Conservation (phyloP, 73 alveolate species). For the Urostyla sp. region DNA sequence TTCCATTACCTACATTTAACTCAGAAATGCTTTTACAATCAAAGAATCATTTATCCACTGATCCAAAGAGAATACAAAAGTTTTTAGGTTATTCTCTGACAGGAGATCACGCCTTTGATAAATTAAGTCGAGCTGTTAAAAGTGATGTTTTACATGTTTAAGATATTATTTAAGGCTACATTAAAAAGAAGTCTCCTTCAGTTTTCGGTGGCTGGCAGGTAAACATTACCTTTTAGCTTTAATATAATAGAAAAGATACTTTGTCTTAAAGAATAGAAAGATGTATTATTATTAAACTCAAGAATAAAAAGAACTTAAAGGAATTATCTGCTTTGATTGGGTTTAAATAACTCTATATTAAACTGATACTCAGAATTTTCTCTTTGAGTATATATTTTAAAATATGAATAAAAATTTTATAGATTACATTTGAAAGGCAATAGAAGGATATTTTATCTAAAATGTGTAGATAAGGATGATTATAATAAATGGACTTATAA, state of each 20-base stretch:
- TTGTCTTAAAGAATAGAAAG: constrained; percentile 5
- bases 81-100: no score
- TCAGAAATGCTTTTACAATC: not conserved
- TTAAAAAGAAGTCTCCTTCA: constrained; percentile 16
- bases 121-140: constrained; percentile 23
- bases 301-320: not conserved
- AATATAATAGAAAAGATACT: constrained; percentile 18
- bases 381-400: not conserved
- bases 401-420: not conserved
- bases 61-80: no score
- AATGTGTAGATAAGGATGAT: not conserved
- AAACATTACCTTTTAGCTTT: not conserved
- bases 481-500: not conserved
- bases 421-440: constrained; percentile 20
- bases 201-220: constrained; percentile 38
- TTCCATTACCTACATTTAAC: not conserved
- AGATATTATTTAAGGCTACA: not conserved
- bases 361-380: not conserved
- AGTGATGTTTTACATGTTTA: not conserved
- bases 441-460: not conserved
- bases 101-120: not conserved
- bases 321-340: constrained; percentile 3
- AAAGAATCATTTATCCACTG: no score
- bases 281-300: constrained; percentile 9
- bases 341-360: not conserved